Base-by-base conservation (phyloP, 2,329 filamentous ascomycete genomes). In the Tolypocladium amazonense region DNA sequence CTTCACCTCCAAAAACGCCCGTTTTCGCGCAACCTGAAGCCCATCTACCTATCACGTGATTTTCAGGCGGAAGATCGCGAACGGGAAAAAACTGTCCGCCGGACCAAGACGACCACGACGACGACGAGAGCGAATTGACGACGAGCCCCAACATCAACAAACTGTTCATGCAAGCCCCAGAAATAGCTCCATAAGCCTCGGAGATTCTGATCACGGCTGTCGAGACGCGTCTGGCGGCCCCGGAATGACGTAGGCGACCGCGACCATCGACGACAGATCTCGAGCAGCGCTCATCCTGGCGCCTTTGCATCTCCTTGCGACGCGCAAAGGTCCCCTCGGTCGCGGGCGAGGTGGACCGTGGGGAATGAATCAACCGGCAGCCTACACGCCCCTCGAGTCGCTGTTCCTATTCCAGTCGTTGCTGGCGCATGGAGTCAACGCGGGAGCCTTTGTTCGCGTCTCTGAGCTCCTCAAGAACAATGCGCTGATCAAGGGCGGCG, bases 321-420 rank as follows among this genome's bases (percentile, higher is more conserved):
- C 75, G 77, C 78, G 76, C 72, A 74, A 79, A 75, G 76, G 73
- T 76, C 76, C 77, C 79, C 78, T 81, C 79, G 79, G 80, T 75
- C 73, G 74, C 75, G 76, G 77, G 77, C 79, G 80, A 81, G 79
- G 79, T 70, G 77, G 75, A 75, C 74, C 73, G 71, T 71, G 78
- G 77, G 80, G 78, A 73, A 83, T 83, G 81, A 81, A 78, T 78
- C 74, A 75, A 69, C 73, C 75, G 74, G 81, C 84, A 70, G 79
- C 81, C 69, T 92, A 94, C 76, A 93, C 90, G 71, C 84, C 88
- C 67, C 88, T 95, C 79, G 92, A 96, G 81, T 89, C 88, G 70
- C 82, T 95, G 63, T 83, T 94, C 65, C 82, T 96, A 69, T 93
- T 94, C 77, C 90, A 93, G 75, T 88, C 87, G 62, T 81, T 95